Percentiles rank a stretch among this genome's conserved stretches.
Conservation (phyloP, 768 basidiomycete genomes). For the Amanita muscaria region DNA sequence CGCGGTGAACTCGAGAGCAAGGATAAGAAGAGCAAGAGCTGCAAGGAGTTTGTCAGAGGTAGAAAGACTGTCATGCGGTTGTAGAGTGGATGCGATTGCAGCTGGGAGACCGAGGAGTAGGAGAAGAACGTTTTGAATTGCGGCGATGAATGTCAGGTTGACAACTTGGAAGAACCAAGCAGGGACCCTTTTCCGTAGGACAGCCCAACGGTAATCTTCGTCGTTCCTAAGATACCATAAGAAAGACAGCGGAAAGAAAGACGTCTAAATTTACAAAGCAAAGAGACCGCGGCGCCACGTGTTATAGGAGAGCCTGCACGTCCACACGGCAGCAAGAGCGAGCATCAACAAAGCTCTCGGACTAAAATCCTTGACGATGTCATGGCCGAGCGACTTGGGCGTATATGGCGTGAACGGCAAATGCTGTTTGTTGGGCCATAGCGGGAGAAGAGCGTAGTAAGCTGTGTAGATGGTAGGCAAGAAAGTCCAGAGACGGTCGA, state of each 20-base stretch:
- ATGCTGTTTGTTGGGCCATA: slow-evolving; percentile 36
- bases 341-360: slow-evolving; percentile 73
- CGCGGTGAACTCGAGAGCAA: slow-evolving; percentile 70
- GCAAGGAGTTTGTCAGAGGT: slow-evolving; percentile 58
- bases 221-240: slow-evolving; percentile 40
- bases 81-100: slow-evolving; percentile 42
- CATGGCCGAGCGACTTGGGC: slow-evolving; percentile 37
- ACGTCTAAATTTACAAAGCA: slow-evolving; percentile 38
- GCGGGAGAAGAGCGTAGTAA: slow-evolving; percentile 72
- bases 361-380: slow-evolving; percentile 41
- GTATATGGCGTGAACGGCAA: slow-evolving; percentile 45
- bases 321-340: slow-evolving; percentile 58
- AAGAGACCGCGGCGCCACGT: slow-evolving; percentile 81
- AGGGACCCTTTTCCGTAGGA: slow-evolving; percentile 51
- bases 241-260: neutral
- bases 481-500: slow-evolving; percentile 78
- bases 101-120: slow-evolving; percentile 60
- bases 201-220: slow-evolving; percentile 89
- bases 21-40: slow-evolving; percentile 42
- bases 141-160: slow-evolving; percentile 63
- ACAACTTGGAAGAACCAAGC: slow-evolving; percentile 36
- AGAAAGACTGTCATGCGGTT: slow-evolving; percentile 44
- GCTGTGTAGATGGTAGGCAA: slow-evolving; percentile 75
- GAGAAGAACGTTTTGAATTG: slow-evolving; percentile 75
- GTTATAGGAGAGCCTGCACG: slow-evolving; percentile 70